Evolutionary conservation across 1,139 yeast genomes (phyloP).

Genomic region (Diutina mesorugosa): DNA sequence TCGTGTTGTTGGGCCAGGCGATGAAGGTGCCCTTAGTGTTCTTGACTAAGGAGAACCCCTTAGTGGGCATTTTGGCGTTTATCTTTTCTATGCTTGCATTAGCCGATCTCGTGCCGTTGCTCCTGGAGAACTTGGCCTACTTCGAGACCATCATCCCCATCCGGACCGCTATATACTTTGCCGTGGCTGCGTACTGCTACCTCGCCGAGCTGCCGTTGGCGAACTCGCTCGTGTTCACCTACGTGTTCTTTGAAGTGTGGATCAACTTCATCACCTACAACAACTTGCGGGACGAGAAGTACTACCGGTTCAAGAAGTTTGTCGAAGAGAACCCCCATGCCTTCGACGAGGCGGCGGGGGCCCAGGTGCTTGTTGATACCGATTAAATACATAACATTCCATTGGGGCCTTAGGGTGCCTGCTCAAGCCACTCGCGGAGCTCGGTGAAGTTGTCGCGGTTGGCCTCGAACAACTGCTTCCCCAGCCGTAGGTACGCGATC

Average conservation of each 20-base stretch:
- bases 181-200: conserved; percentile 31
- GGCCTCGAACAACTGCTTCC: conserved; percentile 25
- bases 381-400: not conserved
- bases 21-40: conserved; percentile 37
- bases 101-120: conserved; percentile 44
- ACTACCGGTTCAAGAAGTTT: conserved; percentile 25
- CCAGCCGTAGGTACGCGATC: conserved; percentile 23
- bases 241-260: conserved; percentile 62
- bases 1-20: conserved; percentile 43
- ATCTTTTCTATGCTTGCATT: conserved; percentile 31
- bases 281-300: conserved; percentile 52
- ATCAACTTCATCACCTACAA: conserved; percentile 50
- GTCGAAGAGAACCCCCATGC: conserved; percentile 15
- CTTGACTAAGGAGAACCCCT: conserved; percentile 32
- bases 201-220: conserved; percentile 31
- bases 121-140: conserved; percentile 40
- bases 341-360: conserved; percentile 1
- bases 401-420: not conserved
- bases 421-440: not conserved
- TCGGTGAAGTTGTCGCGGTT: conserved; percentile 27
- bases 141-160: conserved; percentile 62
- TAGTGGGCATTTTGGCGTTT: conserved; percentile 38
- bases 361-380: not conserved
- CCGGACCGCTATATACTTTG: conserved; percentile 46
- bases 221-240: conserved; percentile 50